Evolutionary conservation across 1,284 basidiomycete species (phyloP).

Genomic region (Exobasidium rhododendri): DNA sequence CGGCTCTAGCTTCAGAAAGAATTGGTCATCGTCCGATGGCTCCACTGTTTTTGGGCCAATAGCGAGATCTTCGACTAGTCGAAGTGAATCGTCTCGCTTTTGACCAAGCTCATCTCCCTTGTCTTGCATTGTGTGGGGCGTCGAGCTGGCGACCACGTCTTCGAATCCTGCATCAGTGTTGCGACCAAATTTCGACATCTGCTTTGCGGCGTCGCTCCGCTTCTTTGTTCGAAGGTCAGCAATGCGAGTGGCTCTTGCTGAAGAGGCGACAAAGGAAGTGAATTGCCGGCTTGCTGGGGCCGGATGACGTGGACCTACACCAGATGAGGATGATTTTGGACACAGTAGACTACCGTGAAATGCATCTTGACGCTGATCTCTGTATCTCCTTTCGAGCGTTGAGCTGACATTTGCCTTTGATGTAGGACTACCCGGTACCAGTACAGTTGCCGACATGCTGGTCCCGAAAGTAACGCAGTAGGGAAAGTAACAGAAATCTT

Average conservation of each 20-base stretch:
- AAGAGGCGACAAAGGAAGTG: not conserved
- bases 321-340: not conserved
- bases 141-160: not conserved
- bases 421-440: not conserved
- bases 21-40: constrained; percentile 20
- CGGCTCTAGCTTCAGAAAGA: constrained; percentile 27
- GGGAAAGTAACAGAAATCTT: too few species aligned
- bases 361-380: not conserved
- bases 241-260: not conserved
- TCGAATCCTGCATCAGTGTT: not conserved
- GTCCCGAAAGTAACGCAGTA: too few species aligned
- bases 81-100: not conserved
- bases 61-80: not conserved
- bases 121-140: not conserved
- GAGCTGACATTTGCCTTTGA: not conserved
- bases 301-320: too few species aligned
- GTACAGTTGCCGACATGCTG: too few species aligned
- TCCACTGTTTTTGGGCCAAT: not conserved
- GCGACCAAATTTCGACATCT: not conserved
- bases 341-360: not conserved
- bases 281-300: not conserved
- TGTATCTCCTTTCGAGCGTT: not conserved
- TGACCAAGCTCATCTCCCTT: not conserved
- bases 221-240: not conserved
- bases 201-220: not conserved